Base-by-base conservation (phyloP, 2,329 filamentous ascomycete species). In the Capronia epimyces region DNA sequence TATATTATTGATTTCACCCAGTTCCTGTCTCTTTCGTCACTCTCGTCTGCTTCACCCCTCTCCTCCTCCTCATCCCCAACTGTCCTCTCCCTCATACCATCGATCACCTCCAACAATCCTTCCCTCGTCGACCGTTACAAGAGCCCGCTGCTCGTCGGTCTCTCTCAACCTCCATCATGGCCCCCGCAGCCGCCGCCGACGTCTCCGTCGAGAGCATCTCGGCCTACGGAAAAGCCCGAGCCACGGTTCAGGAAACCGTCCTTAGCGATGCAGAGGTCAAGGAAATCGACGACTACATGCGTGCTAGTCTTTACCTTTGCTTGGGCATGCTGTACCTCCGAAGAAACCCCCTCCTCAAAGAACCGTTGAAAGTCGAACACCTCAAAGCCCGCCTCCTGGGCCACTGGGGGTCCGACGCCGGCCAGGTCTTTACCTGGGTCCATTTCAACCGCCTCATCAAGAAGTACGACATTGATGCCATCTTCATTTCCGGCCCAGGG, bases 361-460 rank as follows among this genome's bases (percentile, higher is more conserved):
- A 88, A 60, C 83, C 84, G 1, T 75, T 88, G 57, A 80, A 80
- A 60, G 71, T 78, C 25, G 80, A 87, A 47, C 83, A 89, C 63
- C 74, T 89, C 70, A 90, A 90, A 70, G 75, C 78, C 52, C 80
- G 86, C 58, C 73, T 89, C 7, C 74, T 90, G 1, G 86, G 86
- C 32, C 86, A 90, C 65, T 90, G 87, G 75, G 86, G 86, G 47
- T 87, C 84, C 2, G 85, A 86, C 43, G 82, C 86, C n/a, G 86
- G 86, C 12, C 86, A 89, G 67, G 82, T 84, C 52, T 89, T 90
- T 69, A 86, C 84, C 27, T 89, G 83, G 67, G 86, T 89, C 72
- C 86, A 89, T 70, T 85, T 88, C 75, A 89, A 89, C 68, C 82
- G 85, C 27, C 71, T 89, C 52, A 88, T 89, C 74, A 88, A 86